These are phyloP conservation scores for Trametes villosa DNA, from an alignment of 768 basidiomycete species.

Conservation along the genomic window DNA sequence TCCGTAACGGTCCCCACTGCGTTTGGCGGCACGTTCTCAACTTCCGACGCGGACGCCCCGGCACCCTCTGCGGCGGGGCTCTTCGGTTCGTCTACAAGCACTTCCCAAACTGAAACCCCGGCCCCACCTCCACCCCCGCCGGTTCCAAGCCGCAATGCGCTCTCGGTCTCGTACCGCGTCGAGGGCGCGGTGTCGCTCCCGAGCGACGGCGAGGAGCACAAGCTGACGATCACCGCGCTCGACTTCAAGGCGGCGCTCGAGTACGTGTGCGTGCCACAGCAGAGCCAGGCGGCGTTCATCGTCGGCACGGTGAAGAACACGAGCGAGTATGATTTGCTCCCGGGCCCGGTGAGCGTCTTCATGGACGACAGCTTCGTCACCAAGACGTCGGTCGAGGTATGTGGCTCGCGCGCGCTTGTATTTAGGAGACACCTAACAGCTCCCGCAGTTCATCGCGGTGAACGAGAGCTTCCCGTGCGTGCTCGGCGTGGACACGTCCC, in stretches of 20 bases:
- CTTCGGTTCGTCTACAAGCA: not conserved
- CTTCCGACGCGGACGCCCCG: no score
- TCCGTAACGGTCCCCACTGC: no score
- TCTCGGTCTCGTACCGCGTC: slow-evolving; percentile 56
- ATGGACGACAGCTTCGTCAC: slow-evolving; percentile 61
- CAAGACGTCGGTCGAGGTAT: slow-evolving; percentile 51
- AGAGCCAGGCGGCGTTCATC: slow-evolving; percentile 48
- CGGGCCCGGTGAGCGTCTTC: slow-evolving; percentile 58
- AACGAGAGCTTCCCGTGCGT: slow-evolving; percentile 59
- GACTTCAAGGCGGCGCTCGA: slow-evolving; percentile 50
- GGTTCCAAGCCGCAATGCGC: slow-evolving; percentile 46
- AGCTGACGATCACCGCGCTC: slow-evolving; percentile 55
- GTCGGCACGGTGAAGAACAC: slow-evolving; percentile 59
- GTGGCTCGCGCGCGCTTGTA: slow-evolving; percentile 18
- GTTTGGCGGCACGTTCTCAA: no score
- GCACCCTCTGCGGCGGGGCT: not conserved
- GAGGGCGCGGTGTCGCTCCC: slow-evolving; percentile 55
- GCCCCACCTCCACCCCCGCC: no score
- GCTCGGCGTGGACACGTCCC: slow-evolving; percentile 46
- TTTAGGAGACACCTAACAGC: no score
- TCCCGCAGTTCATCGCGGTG: slow-evolving; percentile 42
- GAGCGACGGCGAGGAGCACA: slow-evolving; percentile 57
- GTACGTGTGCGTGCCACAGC: slow-evolving; percentile 54
- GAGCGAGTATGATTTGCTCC: slow-evolving; percentile 58
- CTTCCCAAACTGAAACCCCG: not conserved